Evolutionary conservation across 179 eudicot genomes (phyloP).

Genomic region (Nepenthes alata): DNA sequence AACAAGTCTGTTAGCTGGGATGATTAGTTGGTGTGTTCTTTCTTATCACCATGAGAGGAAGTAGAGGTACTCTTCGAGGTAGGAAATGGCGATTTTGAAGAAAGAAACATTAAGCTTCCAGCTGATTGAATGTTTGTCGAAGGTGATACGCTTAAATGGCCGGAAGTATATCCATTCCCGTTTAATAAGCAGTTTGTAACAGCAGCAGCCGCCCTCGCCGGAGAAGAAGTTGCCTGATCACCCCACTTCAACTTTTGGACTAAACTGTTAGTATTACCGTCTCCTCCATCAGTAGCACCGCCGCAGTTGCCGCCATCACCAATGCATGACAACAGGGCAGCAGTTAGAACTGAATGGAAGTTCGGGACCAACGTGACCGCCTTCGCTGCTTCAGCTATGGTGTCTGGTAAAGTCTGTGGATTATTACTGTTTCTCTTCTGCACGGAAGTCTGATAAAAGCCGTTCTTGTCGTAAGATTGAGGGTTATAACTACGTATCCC

Average conservation of each 20-base stretch:
- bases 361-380: constrained; percentile 25
- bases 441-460: constrained; percentile 10
- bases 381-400: constrained; percentile 24
- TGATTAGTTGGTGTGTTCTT: constrained; percentile 10
- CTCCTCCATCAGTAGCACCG: constrained; percentile 4
- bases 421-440: constrained; percentile 7
- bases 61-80: constrained; percentile 41
- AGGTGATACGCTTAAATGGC: constrained; percentile 20
- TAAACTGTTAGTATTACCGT: constrained; percentile 5
- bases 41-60: constrained; percentile 21
- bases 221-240: constrained; percentile 12
- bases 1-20: no score
- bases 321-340: constrained; percentile 34
- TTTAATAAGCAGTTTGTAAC: constrained; percentile 15
- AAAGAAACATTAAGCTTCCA: constrained; percentile 12
- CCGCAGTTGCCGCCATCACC: constrained; percentile 2
- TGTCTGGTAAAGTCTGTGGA: constrained; percentile 8
- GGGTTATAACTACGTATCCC: constrained; percentile 13
- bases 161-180: constrained; percentile 30
- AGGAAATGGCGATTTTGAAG: constrained; percentile 23
- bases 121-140: constrained; percentile 21
- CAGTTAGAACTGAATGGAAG: constrained; percentile 30
- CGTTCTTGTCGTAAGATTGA: constrained; percentile 12
- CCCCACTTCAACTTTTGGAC: no score
- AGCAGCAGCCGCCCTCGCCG: neutral